phyloP scores from a whole-genome alignment of 768 basidiomycete species.

The Nidularia pulvinata region DNA sequence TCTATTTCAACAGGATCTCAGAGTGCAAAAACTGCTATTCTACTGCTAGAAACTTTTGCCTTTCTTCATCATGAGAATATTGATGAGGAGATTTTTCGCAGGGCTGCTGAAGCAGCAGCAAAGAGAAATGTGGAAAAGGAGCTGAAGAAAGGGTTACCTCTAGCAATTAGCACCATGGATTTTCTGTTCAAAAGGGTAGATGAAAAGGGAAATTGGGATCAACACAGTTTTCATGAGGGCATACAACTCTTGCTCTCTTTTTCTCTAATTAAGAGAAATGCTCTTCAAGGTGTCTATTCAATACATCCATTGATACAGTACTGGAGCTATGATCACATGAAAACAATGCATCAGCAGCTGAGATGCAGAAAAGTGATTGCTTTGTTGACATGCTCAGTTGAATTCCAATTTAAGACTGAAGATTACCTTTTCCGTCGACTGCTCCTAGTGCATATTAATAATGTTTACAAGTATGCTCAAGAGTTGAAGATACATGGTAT shows the following conservation, averaged over 20 bases:
- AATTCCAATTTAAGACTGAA: neutral
- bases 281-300: neutral
- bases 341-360: neutral
- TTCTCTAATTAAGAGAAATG: slow-evolving; percentile 10
- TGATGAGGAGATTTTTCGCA: slow-evolving; percentile 7
- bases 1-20: neutral
- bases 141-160: neutral
- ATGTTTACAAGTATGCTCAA: neutral
- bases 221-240: slow-evolving; percentile 7
- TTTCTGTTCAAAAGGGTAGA: neutral
- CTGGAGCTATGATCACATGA: neutral
- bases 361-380: slow-evolving; percentile 1
- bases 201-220: slow-evolving; percentile 6
- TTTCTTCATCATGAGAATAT: slow-evolving; percentile 14
- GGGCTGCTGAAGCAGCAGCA: slow-evolving; percentile 4
- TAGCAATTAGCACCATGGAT: neutral
- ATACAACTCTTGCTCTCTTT: slow-evolving; percentile 12
- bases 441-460: neutral
- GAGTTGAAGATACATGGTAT: neutral
- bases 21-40: slow-evolving; percentile 10
- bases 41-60: slow-evolving; percentile 10
- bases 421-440: neutral
- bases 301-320: slow-evolving; percentile 9
- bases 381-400: neutral
- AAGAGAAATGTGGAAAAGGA: neutral